Conservation (phyloP, 805 yeast genomes). For the Candida loeiensis region DNA sequence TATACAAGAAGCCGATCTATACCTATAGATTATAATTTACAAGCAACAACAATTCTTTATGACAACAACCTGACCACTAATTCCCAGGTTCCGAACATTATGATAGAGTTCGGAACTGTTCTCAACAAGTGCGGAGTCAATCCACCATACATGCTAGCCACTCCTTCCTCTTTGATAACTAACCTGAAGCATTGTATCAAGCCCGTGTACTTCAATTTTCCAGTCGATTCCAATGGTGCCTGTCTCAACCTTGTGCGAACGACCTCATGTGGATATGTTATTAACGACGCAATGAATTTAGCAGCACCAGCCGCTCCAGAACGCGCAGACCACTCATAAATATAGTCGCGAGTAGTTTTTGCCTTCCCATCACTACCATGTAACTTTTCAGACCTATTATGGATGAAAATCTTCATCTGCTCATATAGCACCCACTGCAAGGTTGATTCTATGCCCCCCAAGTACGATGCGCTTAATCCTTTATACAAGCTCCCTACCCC, state of each 20-base stretch:
- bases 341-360: conserved; percentile 51
- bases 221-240: conserved; percentile 73
- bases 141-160: conserved; percentile 94
- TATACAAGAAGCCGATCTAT: conserved; percentile 1
- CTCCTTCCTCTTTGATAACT: conserved; percentile 88
- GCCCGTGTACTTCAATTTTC: conserved; percentile 85
- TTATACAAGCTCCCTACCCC: conserved; percentile 79
- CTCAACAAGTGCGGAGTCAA: conserved; percentile 93
- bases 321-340: conserved; percentile 89
- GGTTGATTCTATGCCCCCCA: conserved; percentile 91
- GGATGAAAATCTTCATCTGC: conserved; percentile 78
- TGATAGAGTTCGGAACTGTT: conserved; percentile 96
- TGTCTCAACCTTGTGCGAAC: conserved; percentile 94
- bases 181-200: conserved; percentile 80
- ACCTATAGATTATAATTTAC: background rate
- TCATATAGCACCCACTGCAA: conserved; percentile 96
- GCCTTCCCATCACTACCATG: conserved; percentile 28
- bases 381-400: conserved; percentile 41
- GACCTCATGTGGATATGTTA: conserved; percentile 97
- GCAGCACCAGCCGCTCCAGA: conserved; percentile 98
- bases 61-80: conserved; percentile 43
- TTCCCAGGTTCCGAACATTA: conserved; percentile 99
- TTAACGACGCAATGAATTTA: conserved; percentile 84
- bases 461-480: conserved; percentile 91
- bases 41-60: conserved; percentile 1